phyloP scores from a whole-genome alignment of 805 yeast species.

The Metschnikowia sp. region DNA sequence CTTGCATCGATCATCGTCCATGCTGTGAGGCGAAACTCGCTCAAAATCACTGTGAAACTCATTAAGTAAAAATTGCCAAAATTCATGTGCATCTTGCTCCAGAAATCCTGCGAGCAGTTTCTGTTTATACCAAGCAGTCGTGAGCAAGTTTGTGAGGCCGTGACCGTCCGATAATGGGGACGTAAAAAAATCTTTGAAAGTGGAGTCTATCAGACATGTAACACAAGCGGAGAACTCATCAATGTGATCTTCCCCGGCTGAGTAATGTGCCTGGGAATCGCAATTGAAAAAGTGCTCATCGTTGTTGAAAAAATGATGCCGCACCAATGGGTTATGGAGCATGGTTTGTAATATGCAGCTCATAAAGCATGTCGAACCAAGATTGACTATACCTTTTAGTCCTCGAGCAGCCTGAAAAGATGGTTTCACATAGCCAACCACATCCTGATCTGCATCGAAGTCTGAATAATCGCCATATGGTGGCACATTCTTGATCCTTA shows the following conservation, averaged over 20 bases:
- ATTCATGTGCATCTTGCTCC: slow-evolving; percentile 98
- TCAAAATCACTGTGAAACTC: slow-evolving; percentile 64
- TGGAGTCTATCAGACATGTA: slow-evolving; percentile 79
- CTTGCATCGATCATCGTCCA: slow-evolving; percentile 42
- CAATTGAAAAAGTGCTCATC: slow-evolving; percentile 66
- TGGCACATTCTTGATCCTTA: slow-evolving; percentile 30
- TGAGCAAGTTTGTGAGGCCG: slow-evolving; percentile 77
- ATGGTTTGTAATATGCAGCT: slow-evolving; percentile 86
- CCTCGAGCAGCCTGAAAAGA: slow-evolving; percentile 65
- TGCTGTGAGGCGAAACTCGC: slow-evolving; percentile 14
- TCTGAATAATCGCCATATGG: not conserved
- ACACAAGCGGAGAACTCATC: slow-evolving; percentile 53
- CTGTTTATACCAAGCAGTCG: slow-evolving; percentile 86
- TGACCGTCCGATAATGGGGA: slow-evolving; percentile 58
- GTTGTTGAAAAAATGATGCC: slow-evolving; percentile 66
- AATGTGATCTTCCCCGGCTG: slow-evolving; percentile 16
- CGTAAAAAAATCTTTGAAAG: slow-evolving; percentile 73
- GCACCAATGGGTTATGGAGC: slow-evolving; percentile 84
- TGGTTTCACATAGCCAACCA: slow-evolving; percentile 35
- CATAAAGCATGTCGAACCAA: slow-evolving; percentile 98
- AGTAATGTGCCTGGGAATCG: slow-evolving; percentile 27
- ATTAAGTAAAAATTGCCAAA: slow-evolving; percentile 86
- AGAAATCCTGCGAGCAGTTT: slow-evolving; percentile 89
- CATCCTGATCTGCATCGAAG: not conserved
- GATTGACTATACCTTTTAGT: slow-evolving; percentile 80